Percentiles rank a stretch among this genome's conserved stretches.
These are phyloP conservation scores for Cystobasidiaceae sp. DNA, from an alignment of 1,284 basidiomycete genomes.

Conservation along the genomic window DNA sequence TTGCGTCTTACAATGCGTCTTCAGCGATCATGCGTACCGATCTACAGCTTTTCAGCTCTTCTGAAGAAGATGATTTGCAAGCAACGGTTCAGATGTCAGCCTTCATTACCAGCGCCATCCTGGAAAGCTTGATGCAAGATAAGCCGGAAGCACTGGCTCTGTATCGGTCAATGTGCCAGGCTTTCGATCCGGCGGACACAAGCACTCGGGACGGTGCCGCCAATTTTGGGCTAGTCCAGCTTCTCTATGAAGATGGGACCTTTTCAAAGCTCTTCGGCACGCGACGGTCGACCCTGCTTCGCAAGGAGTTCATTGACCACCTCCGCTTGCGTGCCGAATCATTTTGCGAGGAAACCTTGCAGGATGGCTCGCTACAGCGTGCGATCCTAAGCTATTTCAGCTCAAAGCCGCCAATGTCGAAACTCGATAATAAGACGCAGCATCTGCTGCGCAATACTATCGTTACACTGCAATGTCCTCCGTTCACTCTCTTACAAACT, in stretches of 20 bases:
- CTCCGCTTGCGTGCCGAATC: too few species aligned
- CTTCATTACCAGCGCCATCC: constrained; percentile 66
- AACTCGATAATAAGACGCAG: too few species aligned
- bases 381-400: too few species aligned
- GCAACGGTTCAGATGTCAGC: constrained; percentile 51
- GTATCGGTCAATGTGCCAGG: constrained; percentile 63
- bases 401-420: too few species aligned
- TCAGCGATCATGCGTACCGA: constrained; percentile 46
- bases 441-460: too few species aligned
- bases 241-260: constrained; percentile 1
- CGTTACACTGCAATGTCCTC: too few species aligned
- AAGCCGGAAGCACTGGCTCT: constrained; percentile 70
- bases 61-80: background rate
- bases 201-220: constrained; percentile 41
- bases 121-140: constrained; percentile 84
- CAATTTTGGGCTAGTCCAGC: background rate
- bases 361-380: too few species aligned
- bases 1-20: constrained; percentile 75
- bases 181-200: constrained; percentile 33
- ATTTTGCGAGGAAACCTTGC: too few species aligned
- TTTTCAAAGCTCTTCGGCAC: background rate
- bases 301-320: background rate
- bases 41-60: constrained; percentile 33
- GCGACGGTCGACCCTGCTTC: background rate
- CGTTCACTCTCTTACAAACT: too few species aligned